Conservation (phyloP, 2,329 filamentous ascomycete genomes). For the Sphaerulina vaccinii region DNA sequence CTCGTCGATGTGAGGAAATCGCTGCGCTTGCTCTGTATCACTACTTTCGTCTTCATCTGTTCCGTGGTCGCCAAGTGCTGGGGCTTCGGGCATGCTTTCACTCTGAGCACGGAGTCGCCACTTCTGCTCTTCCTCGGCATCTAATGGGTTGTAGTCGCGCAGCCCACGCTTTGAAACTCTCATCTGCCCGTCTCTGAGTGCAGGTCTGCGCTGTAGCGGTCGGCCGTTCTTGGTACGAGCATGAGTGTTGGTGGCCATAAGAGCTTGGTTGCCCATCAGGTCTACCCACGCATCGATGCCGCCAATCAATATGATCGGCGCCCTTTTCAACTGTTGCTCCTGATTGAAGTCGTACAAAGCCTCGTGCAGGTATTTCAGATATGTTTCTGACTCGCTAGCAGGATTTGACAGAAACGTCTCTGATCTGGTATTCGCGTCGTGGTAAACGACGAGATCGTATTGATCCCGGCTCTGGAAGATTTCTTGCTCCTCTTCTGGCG, state of each 20-base stretch:
- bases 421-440: constrained; percentile 69
- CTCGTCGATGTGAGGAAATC: constrained; percentile 61
- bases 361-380: constrained; percentile 71
- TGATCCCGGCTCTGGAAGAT: constrained; percentile 71
- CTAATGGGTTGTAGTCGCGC: constrained; percentile 67
- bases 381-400: constrained; percentile 42
- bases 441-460: constrained; percentile 87
- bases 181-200: constrained; percentile 47
- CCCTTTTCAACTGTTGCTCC: constrained; percentile 68
- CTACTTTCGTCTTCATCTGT: constrained; percentile 42
- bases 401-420: constrained; percentile 56
- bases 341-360: constrained; percentile 83
- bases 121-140: constrained; percentile 73
- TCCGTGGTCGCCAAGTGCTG: constrained; percentile 40
- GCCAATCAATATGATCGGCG: constrained; percentile 75
- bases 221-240: constrained; percentile 49
- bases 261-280: constrained; percentile 69
- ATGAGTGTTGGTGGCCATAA: constrained; percentile 58
- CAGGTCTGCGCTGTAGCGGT: constrained; percentile 53
- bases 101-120: constrained; percentile 76
- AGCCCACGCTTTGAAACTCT: constrained; percentile 57
- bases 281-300: constrained; percentile 86
- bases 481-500: constrained; percentile 69
- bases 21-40: constrained; percentile 16
- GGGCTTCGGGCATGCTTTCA: constrained; percentile 54